Percentiles rank a stretch among this genome's conserved stretches.
Evolutionary conservation across 2,329 filamentous ascomycete species (phyloP).

Genomic region (Zelopaecilomyces penicillatus): DNA sequence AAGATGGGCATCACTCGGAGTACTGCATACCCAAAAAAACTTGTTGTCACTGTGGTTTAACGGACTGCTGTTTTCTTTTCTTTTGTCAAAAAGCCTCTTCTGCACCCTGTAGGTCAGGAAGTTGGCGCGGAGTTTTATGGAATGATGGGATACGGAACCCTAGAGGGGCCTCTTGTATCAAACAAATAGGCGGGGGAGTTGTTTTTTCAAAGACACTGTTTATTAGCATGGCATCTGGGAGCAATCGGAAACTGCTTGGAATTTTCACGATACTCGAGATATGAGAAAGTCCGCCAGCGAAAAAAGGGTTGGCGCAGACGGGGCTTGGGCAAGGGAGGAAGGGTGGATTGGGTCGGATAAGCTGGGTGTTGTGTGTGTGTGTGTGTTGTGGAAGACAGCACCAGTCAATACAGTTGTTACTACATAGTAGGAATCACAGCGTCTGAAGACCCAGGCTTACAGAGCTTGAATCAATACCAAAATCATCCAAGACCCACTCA

Average conservation of each 20-base stretch:
- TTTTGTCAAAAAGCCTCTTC: slow-evolving; percentile 4
- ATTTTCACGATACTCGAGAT: slow-evolving; percentile 24
- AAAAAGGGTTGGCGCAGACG: slow-evolving; percentile 9
- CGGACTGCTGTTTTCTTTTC: slow-evolving; percentile 3
- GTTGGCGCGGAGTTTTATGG: slow-evolving; percentile 11
- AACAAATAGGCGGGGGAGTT: slow-evolving; percentile 16
- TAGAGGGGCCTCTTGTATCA: slow-evolving; percentile 14
- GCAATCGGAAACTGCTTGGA: slow-evolving; percentile 18
- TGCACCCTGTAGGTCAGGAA: background rate
- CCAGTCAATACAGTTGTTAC: too few relatives aligned
- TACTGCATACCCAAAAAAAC: slow-evolving; percentile 39
- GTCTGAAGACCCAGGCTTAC: too few relatives aligned
- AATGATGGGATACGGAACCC: slow-evolving; percentile 17
- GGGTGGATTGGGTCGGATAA: too few relatives aligned
- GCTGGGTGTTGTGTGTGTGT: too few relatives aligned
- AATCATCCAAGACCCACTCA: too few relatives aligned
- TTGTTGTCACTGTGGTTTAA: slow-evolving; percentile 15
- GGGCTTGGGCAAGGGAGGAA: slow-evolving; percentile 1
- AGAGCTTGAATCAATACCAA: too few relatives aligned
- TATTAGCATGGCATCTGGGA: slow-evolving; percentile 27
- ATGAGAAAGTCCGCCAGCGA: slow-evolving; percentile 14
- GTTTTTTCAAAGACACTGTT: slow-evolving; percentile 20
- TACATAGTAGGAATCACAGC: too few relatives aligned
- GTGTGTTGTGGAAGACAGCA: too few relatives aligned
- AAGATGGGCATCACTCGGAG: slow-evolving; percentile 41